Percentiles rank a stretch among this genome's conserved stretches.
phyloP scores from a whole-genome alignment of 306 rosid species.

The Fragaria vesca region DNA sequence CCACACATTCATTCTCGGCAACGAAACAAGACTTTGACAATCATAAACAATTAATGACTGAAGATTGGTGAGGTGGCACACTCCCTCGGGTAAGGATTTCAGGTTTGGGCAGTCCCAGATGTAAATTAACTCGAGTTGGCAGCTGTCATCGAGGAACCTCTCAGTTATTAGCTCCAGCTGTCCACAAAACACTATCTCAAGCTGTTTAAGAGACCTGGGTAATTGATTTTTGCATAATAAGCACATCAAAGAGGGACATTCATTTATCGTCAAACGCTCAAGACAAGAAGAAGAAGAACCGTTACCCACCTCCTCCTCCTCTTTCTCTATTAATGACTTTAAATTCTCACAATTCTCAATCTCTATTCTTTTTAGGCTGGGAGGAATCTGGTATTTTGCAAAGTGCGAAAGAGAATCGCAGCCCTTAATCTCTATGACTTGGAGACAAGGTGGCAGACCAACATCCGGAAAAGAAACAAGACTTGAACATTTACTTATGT shows the following conservation, averaged over 20 bases:
- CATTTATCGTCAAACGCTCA: background rate
- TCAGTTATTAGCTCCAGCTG: conserved; percentile 16
- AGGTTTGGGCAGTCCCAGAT: conserved; percentile 12
- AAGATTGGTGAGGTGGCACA: background rate
- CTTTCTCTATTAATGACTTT: too few relatives aligned
- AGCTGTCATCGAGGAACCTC: background rate
- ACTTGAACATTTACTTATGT: too few relatives aligned
- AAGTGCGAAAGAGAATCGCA: too few relatives aligned
- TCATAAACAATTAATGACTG: accelerated
- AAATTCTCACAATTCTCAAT: too few relatives aligned
- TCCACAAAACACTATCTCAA: conserved; percentile 8
- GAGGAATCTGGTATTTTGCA: too few relatives aligned
- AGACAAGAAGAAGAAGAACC: background rate
- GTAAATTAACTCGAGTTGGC: conserved; percentile 8
- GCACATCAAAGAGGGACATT: conserved; percentile 22
- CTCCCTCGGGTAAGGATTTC: conserved; percentile 12
- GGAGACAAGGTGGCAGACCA: too few relatives aligned
- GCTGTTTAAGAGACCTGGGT: conserved; percentile 4
- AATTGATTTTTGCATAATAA: background rate
- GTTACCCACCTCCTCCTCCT: too few relatives aligned
- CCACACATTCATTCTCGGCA: background rate
- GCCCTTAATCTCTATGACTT: accelerated
- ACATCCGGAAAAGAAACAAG: too few relatives aligned
- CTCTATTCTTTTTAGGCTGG: too few relatives aligned
- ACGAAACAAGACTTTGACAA: background rate